Conservation (phyloP, 495 filamentous ascomycete species). For the Achaetomiella virescens region DNA sequence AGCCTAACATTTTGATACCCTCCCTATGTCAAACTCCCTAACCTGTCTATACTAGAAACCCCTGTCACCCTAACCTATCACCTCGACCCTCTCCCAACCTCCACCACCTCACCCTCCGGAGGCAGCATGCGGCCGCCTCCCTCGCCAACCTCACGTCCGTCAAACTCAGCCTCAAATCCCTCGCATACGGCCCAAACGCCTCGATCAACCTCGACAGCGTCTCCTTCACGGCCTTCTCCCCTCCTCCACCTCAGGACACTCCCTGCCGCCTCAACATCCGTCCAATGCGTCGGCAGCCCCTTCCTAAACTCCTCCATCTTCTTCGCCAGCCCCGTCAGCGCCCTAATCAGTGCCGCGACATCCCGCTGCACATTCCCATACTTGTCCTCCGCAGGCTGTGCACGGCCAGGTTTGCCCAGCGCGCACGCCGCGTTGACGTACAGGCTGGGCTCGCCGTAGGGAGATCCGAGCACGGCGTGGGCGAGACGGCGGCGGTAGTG, state of each 20-base stretch:
- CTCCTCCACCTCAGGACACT: conserved; percentile 55
- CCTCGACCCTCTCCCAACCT: conserved; percentile 1
- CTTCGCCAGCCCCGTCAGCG: conserved; percentile 59
- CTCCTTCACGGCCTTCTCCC: conserved; percentile 48
- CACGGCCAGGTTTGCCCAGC: conserved; percentile 61
- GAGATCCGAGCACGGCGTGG: conserved; percentile 60
- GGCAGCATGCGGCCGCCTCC: conserved; percentile 46
- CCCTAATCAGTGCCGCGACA: conserved; percentile 63
- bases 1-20: background rate
- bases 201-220: conserved; percentile 56
- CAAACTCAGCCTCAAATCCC: conserved; percentile 56
- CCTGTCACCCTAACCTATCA: background rate
- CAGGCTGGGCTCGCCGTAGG: conserved; percentile 55
- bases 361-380: conserved; percentile 80
- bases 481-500: conserved; percentile 57
- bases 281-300: conserved; percentile 67
- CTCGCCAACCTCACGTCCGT: conserved; percentile 64
- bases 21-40: background rate
- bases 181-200: conserved; percentile 64
- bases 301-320: conserved; percentile 63
- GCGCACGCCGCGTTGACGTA: conserved; percentile 67
- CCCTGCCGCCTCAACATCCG: conserved; percentile 55
- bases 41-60: too few relatives aligned
- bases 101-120: background rate
- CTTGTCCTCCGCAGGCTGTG: conserved; percentile 75